phyloP scores from a whole-genome alignment of 1,139 yeast species.

The Ashbya aceris region DNA sequence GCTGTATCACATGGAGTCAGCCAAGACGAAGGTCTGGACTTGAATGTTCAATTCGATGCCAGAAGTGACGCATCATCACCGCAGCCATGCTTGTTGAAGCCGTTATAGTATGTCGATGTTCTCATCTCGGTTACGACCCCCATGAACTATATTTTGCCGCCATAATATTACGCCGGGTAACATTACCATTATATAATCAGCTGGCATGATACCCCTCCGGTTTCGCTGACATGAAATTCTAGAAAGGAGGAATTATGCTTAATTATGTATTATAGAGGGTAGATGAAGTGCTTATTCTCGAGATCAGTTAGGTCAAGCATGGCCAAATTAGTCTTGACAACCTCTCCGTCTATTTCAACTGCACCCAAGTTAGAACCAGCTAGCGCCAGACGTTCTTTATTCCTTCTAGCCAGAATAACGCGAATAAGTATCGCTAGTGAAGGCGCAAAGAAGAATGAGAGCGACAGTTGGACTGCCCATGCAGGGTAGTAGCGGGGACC shows the following conservation, averaged over 20 bases:
- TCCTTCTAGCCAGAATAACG: constrained; percentile 33
- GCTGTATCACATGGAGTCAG: constrained; percentile 47
- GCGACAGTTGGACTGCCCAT: constrained; percentile 44
- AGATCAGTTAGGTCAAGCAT: constrained; percentile 40
- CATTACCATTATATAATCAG: too few relatives aligned
- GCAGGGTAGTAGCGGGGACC: constrained; percentile 39
- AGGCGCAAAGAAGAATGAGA: constrained; percentile 38
- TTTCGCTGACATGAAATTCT: too few relatives aligned
- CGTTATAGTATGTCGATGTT: too few relatives aligned
- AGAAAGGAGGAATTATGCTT: neutral
- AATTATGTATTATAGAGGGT: constrained; percentile 29
- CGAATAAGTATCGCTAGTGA: constrained; percentile 33
- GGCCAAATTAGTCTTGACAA: constrained; percentile 33
- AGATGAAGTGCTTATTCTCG: constrained; percentile 39
- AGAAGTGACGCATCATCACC: constrained; percentile 57
- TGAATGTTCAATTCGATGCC: constrained; percentile 51
- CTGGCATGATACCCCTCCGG: too few relatives aligned
- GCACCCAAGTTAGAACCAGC: constrained; percentile 19
- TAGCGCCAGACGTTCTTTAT: constrained; percentile 26
- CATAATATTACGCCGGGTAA: too few relatives aligned
- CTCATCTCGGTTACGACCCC: too few relatives aligned
- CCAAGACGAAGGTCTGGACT: constrained; percentile 48
- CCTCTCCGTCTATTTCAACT: constrained; percentile 26
- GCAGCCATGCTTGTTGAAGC: neutral
- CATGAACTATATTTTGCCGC: too few relatives aligned